Base-by-base conservation (phyloP, 1,139 yeast species). In the Tardiomyces blankii region DNA sequence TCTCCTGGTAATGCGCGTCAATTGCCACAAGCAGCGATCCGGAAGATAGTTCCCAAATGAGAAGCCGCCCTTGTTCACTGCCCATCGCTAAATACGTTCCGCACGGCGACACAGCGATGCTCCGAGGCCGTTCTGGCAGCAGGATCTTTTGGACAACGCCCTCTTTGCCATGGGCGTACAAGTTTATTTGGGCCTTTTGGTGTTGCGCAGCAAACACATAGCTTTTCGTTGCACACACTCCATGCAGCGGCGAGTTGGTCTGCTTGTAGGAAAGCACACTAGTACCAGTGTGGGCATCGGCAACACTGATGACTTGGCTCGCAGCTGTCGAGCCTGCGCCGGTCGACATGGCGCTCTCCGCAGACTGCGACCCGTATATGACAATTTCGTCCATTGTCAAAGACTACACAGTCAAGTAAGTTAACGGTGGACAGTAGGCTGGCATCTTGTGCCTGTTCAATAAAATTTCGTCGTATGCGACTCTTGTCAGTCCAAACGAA, bases 1-100 rank as follows among this genome's bases (percentile, higher is more conserved):
- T 73, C 6, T 74, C 72, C 63, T 89, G 96, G 63, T 87, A 91
- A 66, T 91, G 98, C 1, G 87, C 82, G 44, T 86, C 91, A 56
- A 78, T 78, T 9, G 80, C 91, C 19, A 77, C 72, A 35, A 89
- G 57, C 48, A 91, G 68, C 42, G 78, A 68, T 1, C 98, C 96
- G 3, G 93, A 81, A n/a, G 73, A 63, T 45, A 87, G 58, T 55
- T 86, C 96, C 97, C 98, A 91, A 3, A 89, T 63, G 58, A 83
- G 84, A 19, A 91, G 55, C 56, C 81, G 76, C 13, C 97, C 98
- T 14, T 81, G 60, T 49, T 70, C 62, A 44, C 91, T 72, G 52
- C 85, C 94, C 2, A 77, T 82, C 11, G 82, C 73, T 38, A 89
- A 65, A 78, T 86, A 86, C 13, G 54, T 54, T 3, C 60, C 62